Evolutionary conservation across 495 filamentous ascomycete species (phyloP).

Genomic region (Annulohypoxylon bovei): DNA sequence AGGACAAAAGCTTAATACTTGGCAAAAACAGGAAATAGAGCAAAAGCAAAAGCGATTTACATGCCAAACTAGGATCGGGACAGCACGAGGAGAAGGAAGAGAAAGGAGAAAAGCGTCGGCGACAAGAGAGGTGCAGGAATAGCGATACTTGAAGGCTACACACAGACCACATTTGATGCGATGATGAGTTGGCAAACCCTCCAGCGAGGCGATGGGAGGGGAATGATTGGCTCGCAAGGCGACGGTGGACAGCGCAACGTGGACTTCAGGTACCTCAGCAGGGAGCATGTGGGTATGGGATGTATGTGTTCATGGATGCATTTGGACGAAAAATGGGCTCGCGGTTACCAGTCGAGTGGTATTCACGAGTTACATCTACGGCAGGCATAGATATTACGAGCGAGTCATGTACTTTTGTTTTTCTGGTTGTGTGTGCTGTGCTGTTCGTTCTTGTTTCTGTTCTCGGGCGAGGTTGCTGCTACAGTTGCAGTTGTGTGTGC

Average conservation of each 20-base stretch:
- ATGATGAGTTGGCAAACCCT: conserved; percentile 57
- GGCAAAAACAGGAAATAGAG: conserved; percentile 8
- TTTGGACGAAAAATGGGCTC: conserved; percentile 27
- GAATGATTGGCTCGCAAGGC: conserved; percentile 48
- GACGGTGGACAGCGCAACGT: conserved; percentile 45
- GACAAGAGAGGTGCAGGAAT: conserved; percentile 42
- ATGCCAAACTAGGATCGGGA: neutral
- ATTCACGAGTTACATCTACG: conserved; percentile 12
- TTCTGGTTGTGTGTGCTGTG: neutral
- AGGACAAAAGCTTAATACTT: neutral
- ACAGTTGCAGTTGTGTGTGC: conserved; percentile 28
- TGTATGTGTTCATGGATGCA: conserved; percentile 36
- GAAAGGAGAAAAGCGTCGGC: conserved; percentile 27
- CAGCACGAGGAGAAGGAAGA: conserved; percentile 18
- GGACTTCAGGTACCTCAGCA: conserved; percentile 48
- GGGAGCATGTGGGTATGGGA: conserved; percentile 39
- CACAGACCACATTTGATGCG: conserved; percentile 59
- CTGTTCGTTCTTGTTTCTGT: conserved; percentile 6
- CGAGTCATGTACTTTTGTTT: conserved; percentile 16
- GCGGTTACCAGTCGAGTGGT: conserved; percentile 35
- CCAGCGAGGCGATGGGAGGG: conserved; percentile 44
- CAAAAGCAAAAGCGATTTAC: neutral
- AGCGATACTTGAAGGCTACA: conserved; percentile 51
- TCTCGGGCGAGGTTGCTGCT: neutral
- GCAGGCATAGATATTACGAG: conserved; percentile 9